A percentile compares a stretch with the other conserved stretches of the same genome.
Conservation (phyloP, 306 rosid species). For the Bauhinia variegata region DNA sequence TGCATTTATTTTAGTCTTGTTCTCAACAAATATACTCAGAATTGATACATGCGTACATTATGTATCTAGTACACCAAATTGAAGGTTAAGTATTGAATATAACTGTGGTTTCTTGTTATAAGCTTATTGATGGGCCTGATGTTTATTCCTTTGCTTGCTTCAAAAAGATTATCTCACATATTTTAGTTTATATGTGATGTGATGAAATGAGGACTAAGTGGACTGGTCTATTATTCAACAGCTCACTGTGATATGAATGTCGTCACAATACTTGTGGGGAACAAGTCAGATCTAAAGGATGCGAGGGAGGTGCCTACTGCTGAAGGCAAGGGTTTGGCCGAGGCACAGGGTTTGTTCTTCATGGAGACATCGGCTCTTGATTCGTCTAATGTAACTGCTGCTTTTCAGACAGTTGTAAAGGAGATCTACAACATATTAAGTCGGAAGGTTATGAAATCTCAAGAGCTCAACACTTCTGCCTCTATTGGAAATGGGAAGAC, state of each 20-base stretch:
- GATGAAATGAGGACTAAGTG: slow-evolving; percentile 53
- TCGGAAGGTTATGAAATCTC: slow-evolving; percentile 91
- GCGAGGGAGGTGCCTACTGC: slow-evolving; percentile 90
- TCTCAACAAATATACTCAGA: not conserved
- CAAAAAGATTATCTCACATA: slow-evolving; percentile 21
- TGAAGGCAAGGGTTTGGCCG: slow-evolving; percentile 89
- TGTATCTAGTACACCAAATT: not conserved
- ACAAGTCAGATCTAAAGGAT: slow-evolving; percentile 94
- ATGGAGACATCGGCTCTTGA: slow-evolving; percentile 99
- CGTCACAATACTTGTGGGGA: slow-evolving; percentile 91
- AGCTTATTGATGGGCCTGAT: not conserved
- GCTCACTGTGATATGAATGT: slow-evolving; percentile 99
- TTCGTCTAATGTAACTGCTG: slow-evolving; percentile 84
- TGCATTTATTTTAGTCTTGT: slow-evolving; percentile 9
- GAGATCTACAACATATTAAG: slow-evolving; percentile 93
- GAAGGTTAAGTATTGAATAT: slow-evolving; percentile 13
- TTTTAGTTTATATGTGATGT: slow-evolving; percentile 37
- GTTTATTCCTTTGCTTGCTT: slow-evolving; percentile 17
- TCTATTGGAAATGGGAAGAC: slow-evolving; percentile 72
- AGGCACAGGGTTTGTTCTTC: slow-evolving; percentile 92
- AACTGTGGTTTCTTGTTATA: not conserved
- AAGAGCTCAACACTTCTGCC: slow-evolving; percentile 67
- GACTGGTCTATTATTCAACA: slow-evolving; percentile 60
- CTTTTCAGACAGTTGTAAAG: slow-evolving; percentile 89
- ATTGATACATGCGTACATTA: slow-evolving; percentile 1